Conservation (phyloP, 257 asterid species). For the Handroanthus guayacan region DNA sequence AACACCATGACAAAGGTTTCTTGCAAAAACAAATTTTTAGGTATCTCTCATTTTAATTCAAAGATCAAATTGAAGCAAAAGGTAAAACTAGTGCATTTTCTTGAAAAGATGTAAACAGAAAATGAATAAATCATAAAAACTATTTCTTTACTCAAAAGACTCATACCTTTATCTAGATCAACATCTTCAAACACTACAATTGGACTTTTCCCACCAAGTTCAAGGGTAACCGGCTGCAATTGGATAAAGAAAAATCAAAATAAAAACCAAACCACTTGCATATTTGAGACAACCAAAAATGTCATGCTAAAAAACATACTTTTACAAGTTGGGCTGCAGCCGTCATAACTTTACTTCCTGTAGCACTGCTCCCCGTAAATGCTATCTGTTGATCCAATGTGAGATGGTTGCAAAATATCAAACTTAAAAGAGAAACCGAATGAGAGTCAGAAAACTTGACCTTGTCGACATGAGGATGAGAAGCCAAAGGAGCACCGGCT, state of each 20-base stretch:
- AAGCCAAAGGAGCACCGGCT: slow-evolving; percentile 94
- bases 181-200: slow-evolving; percentile 93
- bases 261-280: slow-evolving; percentile 1
- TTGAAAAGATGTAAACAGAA: slow-evolving; percentile 4
- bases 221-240: slow-evolving; percentile 93
- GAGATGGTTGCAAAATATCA: slow-evolving; percentile 5
- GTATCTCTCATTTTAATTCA: background rate
- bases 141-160: background rate
- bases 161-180: slow-evolving; percentile 89
- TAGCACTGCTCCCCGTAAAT: slow-evolving; percentile 87
- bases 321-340: slow-evolving; percentile 93
- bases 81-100: slow-evolving; percentile 4
- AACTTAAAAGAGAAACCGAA: slow-evolving; percentile 2
- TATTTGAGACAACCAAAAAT: slow-evolving; percentile 1
- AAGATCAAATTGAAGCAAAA: no score
- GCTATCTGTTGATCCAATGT: slow-evolving; percentile 66
- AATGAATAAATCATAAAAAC: background rate
- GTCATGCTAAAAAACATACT: slow-evolving; percentile 46
- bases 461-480: slow-evolving; percentile 98
- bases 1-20: slow-evolving; percentile 24
- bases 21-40: background rate
- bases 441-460: slow-evolving; percentile 44
- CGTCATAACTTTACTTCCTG: slow-evolving; percentile 88
- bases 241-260: slow-evolving; percentile 5
- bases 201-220: slow-evolving; percentile 98